Evolutionary conservation across 371 early-diverging fungal genomes (phyloP).

Genomic region (Mucor mucedo): DNA sequence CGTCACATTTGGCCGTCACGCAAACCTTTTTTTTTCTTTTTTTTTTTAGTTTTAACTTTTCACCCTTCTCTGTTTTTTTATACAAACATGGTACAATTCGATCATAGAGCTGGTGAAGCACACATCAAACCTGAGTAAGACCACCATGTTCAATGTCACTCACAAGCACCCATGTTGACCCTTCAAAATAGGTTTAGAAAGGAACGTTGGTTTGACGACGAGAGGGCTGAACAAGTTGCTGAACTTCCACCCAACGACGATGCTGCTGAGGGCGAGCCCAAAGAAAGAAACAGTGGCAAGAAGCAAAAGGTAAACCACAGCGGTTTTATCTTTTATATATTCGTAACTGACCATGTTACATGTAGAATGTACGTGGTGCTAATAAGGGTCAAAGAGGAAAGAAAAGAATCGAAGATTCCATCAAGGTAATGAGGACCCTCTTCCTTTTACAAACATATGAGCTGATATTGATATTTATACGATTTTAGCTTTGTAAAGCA

Average conservation of each 20-base stretch:
- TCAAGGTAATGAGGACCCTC: constrained; percentile 26
- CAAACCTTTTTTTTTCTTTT: too few species aligned
- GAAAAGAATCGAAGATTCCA: constrained; percentile 41
- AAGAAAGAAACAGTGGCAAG: constrained; percentile 26
- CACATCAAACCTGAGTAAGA: constrained; percentile 31
- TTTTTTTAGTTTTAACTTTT: background rate
- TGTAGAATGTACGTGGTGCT: constrained; percentile 36
- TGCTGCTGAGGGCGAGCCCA: constrained; percentile 22
- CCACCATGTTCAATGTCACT: background rate
- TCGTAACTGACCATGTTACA: background rate
- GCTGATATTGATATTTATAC: background rate
- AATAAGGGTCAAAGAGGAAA: constrained; percentile 50
- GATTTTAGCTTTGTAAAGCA: constrained; percentile 54
- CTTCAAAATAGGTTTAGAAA: constrained; percentile 39
- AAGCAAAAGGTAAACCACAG: constrained; percentile 21
- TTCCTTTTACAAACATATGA: too few species aligned
- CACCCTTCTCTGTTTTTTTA: too few species aligned
- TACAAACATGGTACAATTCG: constrained; percentile 6
- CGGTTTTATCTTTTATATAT: background rate
- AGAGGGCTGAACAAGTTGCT: constrained; percentile 19
- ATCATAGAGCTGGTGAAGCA: constrained; percentile 29
- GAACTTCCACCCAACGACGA: constrained; percentile 31
- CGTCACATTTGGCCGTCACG: too few species aligned
- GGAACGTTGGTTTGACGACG: constrained; percentile 46
- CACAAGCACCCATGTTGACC: background rate